These are phyloP conservation scores for Ceratobasidium sp. DNA, from an alignment of 1,284 basidiomycete genomes.

Conservation along the genomic window DNA sequence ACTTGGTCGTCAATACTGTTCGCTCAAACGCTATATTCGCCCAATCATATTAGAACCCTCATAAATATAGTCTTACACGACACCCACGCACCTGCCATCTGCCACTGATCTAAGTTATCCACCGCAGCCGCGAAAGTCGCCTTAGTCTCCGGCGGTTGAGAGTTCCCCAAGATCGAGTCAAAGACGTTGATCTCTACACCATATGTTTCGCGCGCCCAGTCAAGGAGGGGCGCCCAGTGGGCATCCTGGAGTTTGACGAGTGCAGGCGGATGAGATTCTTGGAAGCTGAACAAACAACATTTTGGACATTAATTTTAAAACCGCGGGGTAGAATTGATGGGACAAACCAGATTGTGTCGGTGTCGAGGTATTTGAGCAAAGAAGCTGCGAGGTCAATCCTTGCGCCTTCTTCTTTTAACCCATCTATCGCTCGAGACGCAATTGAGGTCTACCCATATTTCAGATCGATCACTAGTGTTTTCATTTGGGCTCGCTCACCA, in stretches of 20 bases:
- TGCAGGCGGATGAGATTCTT: constrained; percentile 79
- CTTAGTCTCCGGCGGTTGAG: constrained; percentile 78
- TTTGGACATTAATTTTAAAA: background rate
- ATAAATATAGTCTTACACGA: background rate
- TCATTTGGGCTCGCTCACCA: constrained; percentile 68
- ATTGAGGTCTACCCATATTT: constrained; percentile 79
- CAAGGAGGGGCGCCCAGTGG: constrained; percentile 91
- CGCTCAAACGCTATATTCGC: constrained; percentile 85
- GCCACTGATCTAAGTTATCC: constrained; percentile 79
- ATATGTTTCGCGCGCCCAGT: constrained; percentile 81
- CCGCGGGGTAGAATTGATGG: background rate
- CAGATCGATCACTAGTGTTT: background rate
- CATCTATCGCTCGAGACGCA: constrained; percentile 89
- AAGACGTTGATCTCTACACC: constrained; percentile 76
- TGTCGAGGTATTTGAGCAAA: constrained; percentile 90
- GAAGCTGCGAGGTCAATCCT: constrained; percentile 77
- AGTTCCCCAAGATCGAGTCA: constrained; percentile 74
- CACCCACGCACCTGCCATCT: constrained; percentile 81
- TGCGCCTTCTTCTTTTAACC: constrained; percentile 70
- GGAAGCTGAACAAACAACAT: constrained; percentile 71
- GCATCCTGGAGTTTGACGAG: constrained; percentile 85
- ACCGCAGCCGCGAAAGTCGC: constrained; percentile 71
- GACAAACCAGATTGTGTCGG: constrained; percentile 92
- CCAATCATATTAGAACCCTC: background rate
- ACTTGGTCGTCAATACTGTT: constrained; percentile 91